Percentiles rank a stretch among this genome's conserved stretches.
Evolutionary conservation across 2,329 filamentous ascomycete genomes (phyloP).

Genomic region (Blastomyces gilchristii): DNA sequence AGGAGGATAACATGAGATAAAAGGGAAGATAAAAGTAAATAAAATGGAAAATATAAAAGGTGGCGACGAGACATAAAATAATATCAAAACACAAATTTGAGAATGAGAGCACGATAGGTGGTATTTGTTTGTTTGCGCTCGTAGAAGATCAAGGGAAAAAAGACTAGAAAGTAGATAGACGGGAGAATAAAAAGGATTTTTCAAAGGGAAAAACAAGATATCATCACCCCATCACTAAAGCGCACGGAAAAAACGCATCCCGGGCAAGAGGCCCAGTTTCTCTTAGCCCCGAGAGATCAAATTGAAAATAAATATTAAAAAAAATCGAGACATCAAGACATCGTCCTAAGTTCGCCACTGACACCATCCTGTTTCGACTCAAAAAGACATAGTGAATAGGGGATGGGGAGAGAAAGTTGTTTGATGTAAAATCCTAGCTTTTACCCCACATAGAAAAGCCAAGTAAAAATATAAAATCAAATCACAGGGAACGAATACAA

Average conservation of each 20-base stretch:
- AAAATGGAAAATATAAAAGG: slow-evolving; percentile 6
- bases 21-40: too few species aligned
- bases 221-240: background rate
- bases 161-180: background rate
- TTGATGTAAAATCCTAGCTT: background rate
- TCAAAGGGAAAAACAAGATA: background rate
- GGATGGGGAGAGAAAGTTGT: background rate
- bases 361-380: background rate
- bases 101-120: background rate
- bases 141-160: background rate
- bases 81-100: background rate
- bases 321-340: background rate
- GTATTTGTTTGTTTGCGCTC: background rate
- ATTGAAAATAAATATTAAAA: background rate
- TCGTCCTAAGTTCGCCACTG: background rate
- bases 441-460: background rate
- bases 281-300: background rate
- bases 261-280: background rate
- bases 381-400: slow-evolving; percentile 3
- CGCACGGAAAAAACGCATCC: background rate
- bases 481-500: background rate
- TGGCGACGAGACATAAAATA: background rate
- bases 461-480: background rate
- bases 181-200: background rate
- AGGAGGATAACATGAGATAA: too few species aligned